Percentiles rank a stretch among this genome's conserved stretches.
These are phyloP conservation scores for Imleria badia DNA, from an alignment of 768 basidiomycete genomes.

Conservation along the genomic window DNA sequence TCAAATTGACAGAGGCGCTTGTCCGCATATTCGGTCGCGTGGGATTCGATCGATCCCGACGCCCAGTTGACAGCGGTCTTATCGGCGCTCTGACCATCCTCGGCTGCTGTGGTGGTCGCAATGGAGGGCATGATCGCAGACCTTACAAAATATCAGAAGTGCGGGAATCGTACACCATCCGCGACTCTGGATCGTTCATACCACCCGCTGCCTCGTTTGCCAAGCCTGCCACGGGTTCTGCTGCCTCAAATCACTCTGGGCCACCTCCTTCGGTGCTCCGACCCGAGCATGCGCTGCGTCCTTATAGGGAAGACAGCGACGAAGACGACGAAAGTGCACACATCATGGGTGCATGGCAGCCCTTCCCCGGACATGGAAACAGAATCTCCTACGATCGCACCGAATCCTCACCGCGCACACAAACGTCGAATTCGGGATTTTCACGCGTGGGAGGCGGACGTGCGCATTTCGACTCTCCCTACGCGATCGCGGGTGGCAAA, in stretches of 20 bases:
- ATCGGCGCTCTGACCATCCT: slow-evolving; percentile 76
- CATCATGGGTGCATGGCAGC: slow-evolving; percentile 96
- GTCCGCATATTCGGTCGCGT: slow-evolving; percentile 74
- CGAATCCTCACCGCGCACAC: slow-evolving; percentile 29
- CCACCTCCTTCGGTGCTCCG: slow-evolving; percentile 71
- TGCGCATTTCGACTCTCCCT: slow-evolving; percentile 83
- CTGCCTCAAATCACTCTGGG: slow-evolving; percentile 41
- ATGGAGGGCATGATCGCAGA: slow-evolving; percentile 29
- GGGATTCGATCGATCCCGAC: slow-evolving; percentile 81
- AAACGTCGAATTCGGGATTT: slow-evolving; percentile 60
- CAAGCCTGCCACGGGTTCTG: slow-evolving; percentile 25
- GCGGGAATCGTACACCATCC: slow-evolving; percentile 27
- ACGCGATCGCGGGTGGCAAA: slow-evolving; percentile 58
- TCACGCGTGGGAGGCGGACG: slow-evolving; percentile 84
- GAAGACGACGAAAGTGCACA: slow-evolving; percentile 67
- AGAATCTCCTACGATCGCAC: slow-evolving; percentile 24
- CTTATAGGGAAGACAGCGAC: slow-evolving; percentile 77
- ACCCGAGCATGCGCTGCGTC: slow-evolving; percentile 75
- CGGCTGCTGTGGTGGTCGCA: slow-evolving; percentile 60
- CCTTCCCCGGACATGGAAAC: slow-evolving; percentile 49
- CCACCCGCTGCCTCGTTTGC: slow-evolving; percentile 40
- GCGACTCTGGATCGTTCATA: slow-evolving; percentile 50
- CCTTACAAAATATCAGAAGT: slow-evolving; percentile 26
- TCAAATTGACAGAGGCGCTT: slow-evolving; percentile 83
- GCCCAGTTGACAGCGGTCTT: slow-evolving; percentile 83